These are phyloP conservation scores for Leccinum longicurvipes DNA, from an alignment of 768 basidiomycete species.

Conservation along the genomic window DNA sequence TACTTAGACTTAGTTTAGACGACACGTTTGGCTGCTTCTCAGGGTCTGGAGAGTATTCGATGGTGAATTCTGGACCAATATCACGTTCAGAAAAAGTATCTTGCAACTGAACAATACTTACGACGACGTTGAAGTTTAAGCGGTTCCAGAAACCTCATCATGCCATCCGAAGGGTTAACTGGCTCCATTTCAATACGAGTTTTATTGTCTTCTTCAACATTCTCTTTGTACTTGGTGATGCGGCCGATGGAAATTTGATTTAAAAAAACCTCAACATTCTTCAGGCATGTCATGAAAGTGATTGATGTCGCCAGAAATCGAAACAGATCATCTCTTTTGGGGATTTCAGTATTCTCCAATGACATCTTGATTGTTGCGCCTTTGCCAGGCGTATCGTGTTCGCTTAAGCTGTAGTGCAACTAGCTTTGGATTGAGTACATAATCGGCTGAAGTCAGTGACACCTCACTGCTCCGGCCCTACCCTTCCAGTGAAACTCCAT, in stretches of 20 bases:
- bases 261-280: conserved; percentile 72
- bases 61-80: not conserved
- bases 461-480: conserved; percentile 54
- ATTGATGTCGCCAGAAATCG: conserved; percentile 87
- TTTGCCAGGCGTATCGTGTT: conserved; percentile 36
- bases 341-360: conserved; percentile 73
- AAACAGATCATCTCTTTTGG: conserved; percentile 75
- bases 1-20: conserved; percentile 21
- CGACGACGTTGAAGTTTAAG: conserved; percentile 52
- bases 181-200: conserved; percentile 49
- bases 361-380: conserved; percentile 88
- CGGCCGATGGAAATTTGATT: conserved; percentile 66
- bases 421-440: conserved; percentile 24
- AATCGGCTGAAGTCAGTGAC: not conserved
- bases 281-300: conserved; percentile 82
- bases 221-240: conserved; percentile 56
- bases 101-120: not conserved
- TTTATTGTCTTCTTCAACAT: conserved; percentile 42
- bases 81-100: not conserved
- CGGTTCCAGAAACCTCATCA: conserved; percentile 58
- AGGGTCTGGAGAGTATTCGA: not conserved
- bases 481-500: conserved; percentile 96
- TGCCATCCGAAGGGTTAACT: conserved; percentile 43
- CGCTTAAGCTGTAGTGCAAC: conserved; percentile 64
- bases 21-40: not conserved